Conservation (phyloP, 2,329 filamentous ascomycete species). For the Cytospora schulzeri region DNA sequence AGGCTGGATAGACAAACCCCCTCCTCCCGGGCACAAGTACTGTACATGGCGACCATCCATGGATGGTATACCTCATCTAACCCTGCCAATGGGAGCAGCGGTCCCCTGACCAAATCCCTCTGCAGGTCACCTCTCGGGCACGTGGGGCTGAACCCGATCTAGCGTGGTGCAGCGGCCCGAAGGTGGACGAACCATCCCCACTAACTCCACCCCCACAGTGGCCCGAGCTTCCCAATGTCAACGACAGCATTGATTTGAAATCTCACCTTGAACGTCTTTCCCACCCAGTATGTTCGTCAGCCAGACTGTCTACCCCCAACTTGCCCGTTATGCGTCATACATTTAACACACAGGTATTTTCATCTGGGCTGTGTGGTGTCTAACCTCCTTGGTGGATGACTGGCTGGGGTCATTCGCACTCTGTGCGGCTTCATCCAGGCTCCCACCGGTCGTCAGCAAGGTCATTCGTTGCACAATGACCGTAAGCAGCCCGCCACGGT, state of each 20-base stretch:
- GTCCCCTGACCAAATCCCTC: too few species aligned
- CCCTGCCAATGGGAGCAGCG: too few species aligned
- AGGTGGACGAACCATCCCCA: neutral
- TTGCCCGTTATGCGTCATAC: neutral
- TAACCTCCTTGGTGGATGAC: neutral
- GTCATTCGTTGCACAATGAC: neutral
- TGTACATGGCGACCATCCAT: too few species aligned
- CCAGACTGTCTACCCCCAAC: too few species aligned
- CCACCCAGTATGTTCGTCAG: too few species aligned
- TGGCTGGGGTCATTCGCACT: neutral
- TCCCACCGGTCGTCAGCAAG: neutral
- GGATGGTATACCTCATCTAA: too few species aligned
- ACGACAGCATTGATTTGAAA: neutral
- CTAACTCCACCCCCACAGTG: neutral
- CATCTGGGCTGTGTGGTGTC: neutral
- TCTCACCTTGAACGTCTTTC: too few species aligned
- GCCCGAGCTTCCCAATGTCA: too few species aligned
- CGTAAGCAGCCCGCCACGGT: neutral
- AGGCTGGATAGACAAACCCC: too few species aligned
- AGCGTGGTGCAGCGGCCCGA: neutral
- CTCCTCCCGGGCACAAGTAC: too few species aligned
- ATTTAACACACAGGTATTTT: too few species aligned
- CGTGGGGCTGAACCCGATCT: neutral
- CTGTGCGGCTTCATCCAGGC: neutral
- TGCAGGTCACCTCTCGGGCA: neutral